Evolutionary conservation across 352 stramenopile genomes (phyloP).

Genomic region (Aphanomyces cochlioides): DNA sequence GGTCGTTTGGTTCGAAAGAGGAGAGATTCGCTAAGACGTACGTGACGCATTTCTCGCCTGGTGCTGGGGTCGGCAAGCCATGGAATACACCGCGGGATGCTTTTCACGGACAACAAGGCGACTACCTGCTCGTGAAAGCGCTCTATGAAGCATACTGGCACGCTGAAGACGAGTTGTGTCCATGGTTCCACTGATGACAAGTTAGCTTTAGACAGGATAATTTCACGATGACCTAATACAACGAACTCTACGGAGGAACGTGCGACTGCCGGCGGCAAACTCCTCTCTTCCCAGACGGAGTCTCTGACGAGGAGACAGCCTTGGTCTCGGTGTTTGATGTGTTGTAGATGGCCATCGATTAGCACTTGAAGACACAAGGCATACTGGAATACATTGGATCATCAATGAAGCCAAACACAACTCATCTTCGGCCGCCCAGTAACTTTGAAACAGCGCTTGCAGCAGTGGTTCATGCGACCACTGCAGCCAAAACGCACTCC

Average conservation of each 20-base stretch:
- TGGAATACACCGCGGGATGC: constrained; percentile 4
- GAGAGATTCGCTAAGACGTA: constrained; percentile 18
- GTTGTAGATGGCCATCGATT: too few species aligned
- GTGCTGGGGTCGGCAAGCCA: constrained; percentile 8
- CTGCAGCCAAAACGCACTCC: neutral
- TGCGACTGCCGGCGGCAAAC: too few species aligned
- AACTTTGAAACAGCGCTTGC: constrained; percentile 3
- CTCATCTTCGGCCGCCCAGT: constrained; percentile 14
- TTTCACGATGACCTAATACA: too few species aligned
- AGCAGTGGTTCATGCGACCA: neutral
- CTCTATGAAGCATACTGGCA: constrained; percentile 21
- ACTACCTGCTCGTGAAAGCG: neutral
- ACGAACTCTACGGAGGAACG: too few species aligned
- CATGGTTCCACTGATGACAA: neutral
- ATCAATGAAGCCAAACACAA: constrained; percentile 8
- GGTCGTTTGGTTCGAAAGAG: neutral
- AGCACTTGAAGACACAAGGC: too few species aligned
- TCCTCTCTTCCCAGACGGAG: too few species aligned
- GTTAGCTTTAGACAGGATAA: too few species aligned
- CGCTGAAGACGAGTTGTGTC: constrained; percentile 15
- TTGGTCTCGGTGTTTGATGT: too few species aligned
- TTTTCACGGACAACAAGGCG: neutral
- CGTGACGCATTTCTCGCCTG: constrained; percentile 23
- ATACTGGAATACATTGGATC: too few species aligned
- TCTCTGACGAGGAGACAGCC: too few species aligned